These are phyloP conservation scores for Blastobotrys mokoenaii DNA, from an alignment of 805 yeast genomes.

Conservation along the genomic window DNA sequence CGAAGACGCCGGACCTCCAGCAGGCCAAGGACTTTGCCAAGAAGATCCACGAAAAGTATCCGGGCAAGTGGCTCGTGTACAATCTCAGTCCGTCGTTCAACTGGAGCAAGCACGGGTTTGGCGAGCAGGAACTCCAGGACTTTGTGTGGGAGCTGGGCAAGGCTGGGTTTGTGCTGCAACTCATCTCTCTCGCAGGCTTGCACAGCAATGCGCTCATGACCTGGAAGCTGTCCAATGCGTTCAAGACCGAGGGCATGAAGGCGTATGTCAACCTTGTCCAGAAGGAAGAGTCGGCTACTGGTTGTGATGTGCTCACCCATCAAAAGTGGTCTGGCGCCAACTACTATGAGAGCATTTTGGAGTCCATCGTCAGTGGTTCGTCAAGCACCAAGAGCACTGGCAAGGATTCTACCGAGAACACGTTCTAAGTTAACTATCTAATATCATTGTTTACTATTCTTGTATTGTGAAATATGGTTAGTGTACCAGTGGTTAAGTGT, in stretches of 20 bases:
- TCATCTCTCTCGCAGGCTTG: constrained; percentile 53
- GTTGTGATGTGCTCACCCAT: constrained; percentile 49
- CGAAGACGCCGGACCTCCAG: constrained; percentile 46
- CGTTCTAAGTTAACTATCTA: constrained; percentile 1
- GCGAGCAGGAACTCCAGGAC: constrained; percentile 36
- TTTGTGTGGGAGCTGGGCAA: constrained; percentile 49
- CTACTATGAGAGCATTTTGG: constrained; percentile 39
- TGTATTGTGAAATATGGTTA: too few species aligned
- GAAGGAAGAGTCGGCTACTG: constrained; percentile 35
- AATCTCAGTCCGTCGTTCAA: constrained; percentile 55
- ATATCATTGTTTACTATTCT: too few species aligned
- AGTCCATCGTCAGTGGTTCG: constrained; percentile 37
- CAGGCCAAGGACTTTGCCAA: constrained; percentile 43
- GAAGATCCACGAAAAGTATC: constrained; percentile 38
- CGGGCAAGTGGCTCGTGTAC: constrained; percentile 49
- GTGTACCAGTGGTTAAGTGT: too few species aligned
- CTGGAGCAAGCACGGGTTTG: constrained; percentile 51
- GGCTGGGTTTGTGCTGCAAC: constrained; percentile 49
- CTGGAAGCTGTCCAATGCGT: constrained; percentile 42
- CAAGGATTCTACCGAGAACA: constrained; percentile 35
- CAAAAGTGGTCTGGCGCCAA: constrained; percentile 60
- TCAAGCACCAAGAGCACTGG: constrained; percentile 38
- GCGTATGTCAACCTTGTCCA: constrained; percentile 50
- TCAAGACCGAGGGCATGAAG: constrained; percentile 47
- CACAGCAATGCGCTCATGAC: constrained; percentile 46